Conservation (phyloP, 73 alveolate genomes). For the Symbiodinium pilosum region DNA sequence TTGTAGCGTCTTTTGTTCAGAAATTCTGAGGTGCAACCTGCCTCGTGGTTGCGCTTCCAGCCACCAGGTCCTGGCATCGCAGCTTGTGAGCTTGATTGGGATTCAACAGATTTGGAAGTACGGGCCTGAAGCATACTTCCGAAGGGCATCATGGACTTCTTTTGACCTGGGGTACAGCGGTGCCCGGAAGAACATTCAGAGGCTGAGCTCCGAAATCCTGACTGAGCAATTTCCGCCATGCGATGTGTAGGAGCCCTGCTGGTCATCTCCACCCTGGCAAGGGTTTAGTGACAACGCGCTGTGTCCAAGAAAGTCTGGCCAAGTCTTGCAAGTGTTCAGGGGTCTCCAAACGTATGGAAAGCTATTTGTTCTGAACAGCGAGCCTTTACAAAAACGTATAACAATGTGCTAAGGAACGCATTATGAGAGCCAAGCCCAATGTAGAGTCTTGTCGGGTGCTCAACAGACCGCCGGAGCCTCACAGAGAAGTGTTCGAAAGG, state of each 20-base stretch:
- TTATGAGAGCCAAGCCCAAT: too few species aligned
- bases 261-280: not conserved
- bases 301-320: too few species aligned
- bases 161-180: not conserved
- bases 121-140: not conserved
- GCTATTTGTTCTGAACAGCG: too few species aligned
- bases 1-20: too few species aligned
- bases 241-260: not conserved
- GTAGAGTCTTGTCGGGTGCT: too few species aligned
- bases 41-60: slow-evolving; percentile 15
- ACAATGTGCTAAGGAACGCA: too few species aligned
- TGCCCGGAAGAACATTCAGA: not conserved
- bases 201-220: not conserved
- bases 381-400: too few species aligned
- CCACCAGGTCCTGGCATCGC: not conserved
- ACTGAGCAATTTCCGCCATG: not conserved
- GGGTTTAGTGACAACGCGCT: too few species aligned
- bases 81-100: not conserved
- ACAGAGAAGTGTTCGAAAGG: not conserved
- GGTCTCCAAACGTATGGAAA: too few species aligned
- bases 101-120: not conserved
- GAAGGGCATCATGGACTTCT: not conserved
- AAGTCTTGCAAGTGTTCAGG: too few species aligned
- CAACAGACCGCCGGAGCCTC: too few species aligned
- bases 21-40: too few species aligned